Evolutionary conservation across 768 basidiomycete species (phyloP).

Genomic region (Amanita muscaria): DNA sequence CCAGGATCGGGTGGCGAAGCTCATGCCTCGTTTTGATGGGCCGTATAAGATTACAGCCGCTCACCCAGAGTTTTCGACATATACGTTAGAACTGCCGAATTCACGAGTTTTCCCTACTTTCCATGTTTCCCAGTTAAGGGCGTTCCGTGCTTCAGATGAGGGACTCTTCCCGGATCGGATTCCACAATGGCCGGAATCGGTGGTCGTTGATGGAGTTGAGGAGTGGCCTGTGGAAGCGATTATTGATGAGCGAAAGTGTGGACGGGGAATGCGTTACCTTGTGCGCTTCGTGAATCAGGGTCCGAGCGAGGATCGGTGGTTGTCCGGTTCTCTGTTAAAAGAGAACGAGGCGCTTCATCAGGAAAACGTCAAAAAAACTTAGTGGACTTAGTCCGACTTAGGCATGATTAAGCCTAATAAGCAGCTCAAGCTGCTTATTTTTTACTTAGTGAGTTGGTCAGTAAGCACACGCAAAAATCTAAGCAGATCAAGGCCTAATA

Average conservation of each 20-base stretch:
- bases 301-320: slow-evolving; percentile 22
- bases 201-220: slow-evolving; percentile 1
- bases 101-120: slow-evolving; percentile 1
- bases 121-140: slow-evolving; percentile 2
- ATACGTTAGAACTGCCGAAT: slow-evolving; percentile 9
- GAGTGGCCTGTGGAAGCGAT: too few relatives aligned
- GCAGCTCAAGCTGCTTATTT: too few relatives aligned
- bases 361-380: too few relatives aligned
- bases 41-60: slow-evolving; percentile 22
- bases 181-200: slow-evolving; percentile 3
- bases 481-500: too few relatives aligned
- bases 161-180: slow-evolving; percentile 5
- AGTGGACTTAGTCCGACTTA: too few relatives aligned
- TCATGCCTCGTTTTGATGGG: slow-evolving; percentile 30
- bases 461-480: too few relatives aligned
- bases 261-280: not conserved
- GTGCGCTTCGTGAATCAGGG: slow-evolving; percentile 11
- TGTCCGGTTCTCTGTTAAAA: slow-evolving; percentile 21
- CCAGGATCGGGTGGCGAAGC: slow-evolving; percentile 19
- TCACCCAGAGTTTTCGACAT: slow-evolving; percentile 4
- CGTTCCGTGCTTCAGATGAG: slow-evolving; percentile 2
- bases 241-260: slow-evolving; percentile 2
- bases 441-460: too few relatives aligned
- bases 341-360: slow-evolving; percentile 21
- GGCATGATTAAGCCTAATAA: too few relatives aligned